These are phyloP conservation scores for Pseudogymnoascus sp. DNA, from an alignment of 2,329 filamentous ascomycete species.

Conservation along the genomic window DNA sequence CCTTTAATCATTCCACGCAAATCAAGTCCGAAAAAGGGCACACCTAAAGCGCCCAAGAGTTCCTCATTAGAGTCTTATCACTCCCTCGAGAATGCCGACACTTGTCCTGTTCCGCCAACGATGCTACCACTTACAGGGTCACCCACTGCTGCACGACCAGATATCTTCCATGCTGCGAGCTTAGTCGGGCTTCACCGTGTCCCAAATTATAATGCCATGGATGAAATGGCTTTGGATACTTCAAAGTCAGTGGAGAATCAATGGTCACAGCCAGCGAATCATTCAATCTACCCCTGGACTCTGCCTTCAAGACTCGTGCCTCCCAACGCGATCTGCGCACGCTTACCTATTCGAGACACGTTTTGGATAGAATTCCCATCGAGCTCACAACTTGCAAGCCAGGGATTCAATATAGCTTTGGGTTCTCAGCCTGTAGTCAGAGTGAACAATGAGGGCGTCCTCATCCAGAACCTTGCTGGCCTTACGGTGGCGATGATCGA, in stretches of 20 bases:
- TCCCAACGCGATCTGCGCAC: slow-evolving; percentile 65
- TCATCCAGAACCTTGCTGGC: slow-evolving; percentile 46
- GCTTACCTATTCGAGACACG: slow-evolving; percentile 61
- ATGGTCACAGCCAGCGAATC: slow-evolving; percentile 51
- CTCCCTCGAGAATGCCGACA: slow-evolving; percentile 32
- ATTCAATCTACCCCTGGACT: slow-evolving; percentile 90
- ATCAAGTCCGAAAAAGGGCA: slow-evolving; percentile 18
- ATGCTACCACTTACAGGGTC: slow-evolving; percentile 64
- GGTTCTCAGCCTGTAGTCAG: slow-evolving; percentile 41
- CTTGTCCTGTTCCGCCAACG: slow-evolving; percentile 58
- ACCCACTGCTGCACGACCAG: slow-evolving; percentile 65
- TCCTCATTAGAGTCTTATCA: slow-evolving; percentile 33
- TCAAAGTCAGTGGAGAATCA: slow-evolving; percentile 31
- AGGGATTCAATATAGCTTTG: slow-evolving; percentile 39
- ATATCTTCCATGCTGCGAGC: slow-evolving; percentile 83
- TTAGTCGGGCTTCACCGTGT: slow-evolving; percentile 75
- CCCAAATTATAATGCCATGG: slow-evolving; percentile 50
- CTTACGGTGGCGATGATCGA: slow-evolving; percentile 60
- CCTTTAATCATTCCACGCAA: slow-evolving; percentile 72
- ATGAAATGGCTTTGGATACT: slow-evolving; percentile 42
- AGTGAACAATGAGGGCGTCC: slow-evolving; percentile 38
- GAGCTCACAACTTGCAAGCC: slow-evolving; percentile 27
- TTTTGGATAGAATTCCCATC: slow-evolving; percentile 58
- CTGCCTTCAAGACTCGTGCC: slow-evolving; percentile 70
- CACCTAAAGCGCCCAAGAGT: slow-evolving; percentile 32